Evolutionary conservation across 257 asterid species (phyloP), one percentile per base, ranked within the genome.

Genomic region (Cynanchum wilfordii): DNA sequence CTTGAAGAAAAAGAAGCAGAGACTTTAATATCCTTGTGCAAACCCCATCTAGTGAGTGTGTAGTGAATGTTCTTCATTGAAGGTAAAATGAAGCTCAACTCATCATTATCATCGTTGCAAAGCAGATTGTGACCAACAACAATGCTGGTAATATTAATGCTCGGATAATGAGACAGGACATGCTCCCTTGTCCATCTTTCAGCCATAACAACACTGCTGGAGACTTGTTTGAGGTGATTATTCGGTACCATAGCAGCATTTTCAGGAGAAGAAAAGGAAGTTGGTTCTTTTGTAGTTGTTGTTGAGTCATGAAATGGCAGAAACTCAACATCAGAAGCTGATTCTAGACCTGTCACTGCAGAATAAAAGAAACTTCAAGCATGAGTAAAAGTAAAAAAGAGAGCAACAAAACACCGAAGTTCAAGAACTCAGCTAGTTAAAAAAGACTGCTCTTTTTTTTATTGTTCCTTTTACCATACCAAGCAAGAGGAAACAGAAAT

Each of bases 31-130:
- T 88, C 86, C 66, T 63, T 73, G 11, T 91, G 90, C 86, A 94
- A 78, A 44, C 96, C 97, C 97, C 98, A 94, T 74, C 97, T 85
- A 51, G 89, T 88, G 67, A 94, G 98, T n/a, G 96, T 84, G 24
- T 87, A 77, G 82, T 88, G 86, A 59, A 94, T 81, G 89, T 89
- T 94, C 77, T 84, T 88, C 47, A 87, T 13, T 4, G 96, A 80
- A 10, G 95, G 96, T 58, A 88, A 69, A 68, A 91, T 71, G 40
- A 85, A 79, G 12, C 60, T 80, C 36, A 80, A 59, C 9, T 44
- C 52, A 54, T 68, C 83, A 42, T 42, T 10, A 40, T 40, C 70
- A 62, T 67, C 30, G 45, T 64, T 72, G 82, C 98, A 90, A 4
- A 84, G 69, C 27, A 87, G 74, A 33, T 74, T 42, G 74, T 83